A percentile compares a stretch with the other conserved stretches of the same genome.
Evolutionary conservation across 2,329 filamentous ascomycete species (phyloP).

Genomic region (Alternaria solani): DNA sequence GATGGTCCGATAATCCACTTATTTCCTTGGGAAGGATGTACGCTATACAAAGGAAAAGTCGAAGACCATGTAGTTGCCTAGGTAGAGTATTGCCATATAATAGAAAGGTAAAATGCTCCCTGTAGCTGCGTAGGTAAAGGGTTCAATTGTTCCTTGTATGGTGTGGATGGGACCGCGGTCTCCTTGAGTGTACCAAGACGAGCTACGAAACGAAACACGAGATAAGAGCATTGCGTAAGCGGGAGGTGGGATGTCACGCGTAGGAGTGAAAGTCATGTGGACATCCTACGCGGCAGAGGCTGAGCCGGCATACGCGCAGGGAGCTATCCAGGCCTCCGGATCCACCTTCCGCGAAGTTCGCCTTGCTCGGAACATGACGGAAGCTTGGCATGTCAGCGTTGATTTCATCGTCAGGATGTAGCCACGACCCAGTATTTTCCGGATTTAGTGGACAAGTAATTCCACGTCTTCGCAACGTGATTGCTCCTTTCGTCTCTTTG

Average conservation of each 20-base stretch:
- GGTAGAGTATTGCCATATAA: no score
- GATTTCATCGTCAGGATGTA: slow-evolving; percentile 8
- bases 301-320: slow-evolving; percentile 3
- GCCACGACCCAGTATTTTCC: background rate
- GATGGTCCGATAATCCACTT: background rate
- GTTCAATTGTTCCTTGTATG: no score
- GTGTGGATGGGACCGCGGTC: no score
- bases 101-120: no score
- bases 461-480: background rate
- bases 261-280: background rate
- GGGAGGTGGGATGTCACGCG: background rate
- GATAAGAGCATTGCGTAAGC: background rate
- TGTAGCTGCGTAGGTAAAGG: no score
- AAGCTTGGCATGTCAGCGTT: slow-evolving; percentile 32
- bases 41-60: no score
- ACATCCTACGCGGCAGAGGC: slow-evolving; percentile 1
- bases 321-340: background rate
- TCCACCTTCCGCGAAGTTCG: slow-evolving; percentile 7
- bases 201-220: background rate
- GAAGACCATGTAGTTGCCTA: no score
- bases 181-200: background rate
- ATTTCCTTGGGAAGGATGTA: background rate
- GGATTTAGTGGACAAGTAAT: background rate
- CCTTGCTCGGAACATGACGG: slow-evolving; percentile 29
- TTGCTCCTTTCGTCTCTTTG: background rate